Base-by-base conservation (phyloP, 371 early-diverging fungal species). In the Rhizopus arrhizus region DNA sequence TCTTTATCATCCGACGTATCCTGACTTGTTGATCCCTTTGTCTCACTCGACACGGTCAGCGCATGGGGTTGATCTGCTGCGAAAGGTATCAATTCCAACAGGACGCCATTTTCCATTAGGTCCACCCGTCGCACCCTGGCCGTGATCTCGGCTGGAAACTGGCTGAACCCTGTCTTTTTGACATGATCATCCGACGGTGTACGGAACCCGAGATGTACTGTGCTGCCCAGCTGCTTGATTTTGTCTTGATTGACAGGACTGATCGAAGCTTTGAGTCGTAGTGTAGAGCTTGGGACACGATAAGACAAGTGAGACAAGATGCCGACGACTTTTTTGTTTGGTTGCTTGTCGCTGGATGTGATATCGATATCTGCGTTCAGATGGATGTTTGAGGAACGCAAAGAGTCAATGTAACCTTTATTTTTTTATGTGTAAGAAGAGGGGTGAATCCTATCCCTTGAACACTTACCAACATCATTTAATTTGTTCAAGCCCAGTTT, bases 401-500 rank as follows among this genome's bases (percentile, higher is more conserved):
- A n/a, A n/a, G 15, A 10, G 13, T 65, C 40, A 3, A 65, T 53
- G 28, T 65, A 61, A 0, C 66, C 66, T 65, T n/a, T 45, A 31
- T 16, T 6, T 16, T 13, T 32, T 10, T 3, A 35, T 10, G 13
- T 6, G 13, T 8, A 22, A 11, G 4, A 32, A 22, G 36, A 31
- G 34, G 8, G n/a, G 31, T 60, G 53, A 60, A 43, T 38, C 6
- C 16, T 42, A 35, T 52, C 13, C 36, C 15, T 5, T 59, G 29
- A 31, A 22, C 22, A 22, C 46, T 47, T 53, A 61, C 66, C 66
- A 57, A 61, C 61, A 5, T 47, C 12, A 3, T 12, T 4, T 12
- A 28, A 12, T 1, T 28, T 40, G 0, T 34, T 52, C 12, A 42
- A 15, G 13, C 61, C 28, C 3, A 52, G 58, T 16, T 35, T 52